Base-by-base conservation (phyloP, 345 rosid genomes). In the Bretschneidera sinensis region DNA sequence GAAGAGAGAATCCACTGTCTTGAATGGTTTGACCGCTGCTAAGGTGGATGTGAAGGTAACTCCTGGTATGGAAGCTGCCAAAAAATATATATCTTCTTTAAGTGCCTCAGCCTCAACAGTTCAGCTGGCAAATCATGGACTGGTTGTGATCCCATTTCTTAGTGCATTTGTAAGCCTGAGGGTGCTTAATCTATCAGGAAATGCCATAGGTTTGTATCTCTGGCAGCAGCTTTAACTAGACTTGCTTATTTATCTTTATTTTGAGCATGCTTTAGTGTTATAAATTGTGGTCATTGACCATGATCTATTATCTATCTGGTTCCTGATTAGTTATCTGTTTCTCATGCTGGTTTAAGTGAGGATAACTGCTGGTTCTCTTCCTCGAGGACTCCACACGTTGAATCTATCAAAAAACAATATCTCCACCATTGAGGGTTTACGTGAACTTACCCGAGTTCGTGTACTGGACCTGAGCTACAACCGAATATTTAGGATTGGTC, bases 381-480 rank as follows among this genome's bases (percentile, higher is more conserved):
- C 99, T 69, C 85, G 92, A 56, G 99, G 99, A 51, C 85, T 94
- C 55, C 97, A 88, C 61, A 48, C 67, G 33, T 61, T 94, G 83
- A 83, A 86, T 76, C 70, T 94, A 67, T 88, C 99, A 4, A 86
- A 80, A 74, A 94, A 94, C 77, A 83, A 71, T 50, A 90, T 94
- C 53, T 80, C 95, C 23, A 78, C 84, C 43, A 88, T 94, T 22
- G 99, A 94, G 62, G 99, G 99, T 47, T 66, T 94, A 48, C 96
- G 97, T 13, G 97, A 86, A 63, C 91, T 94, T 70, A 81, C 95
- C 24, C 83, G 99, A 33, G 91, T 94, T 54, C 95, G 99, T 53
- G 83, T 94, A 13, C 77, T 94, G 54, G 89, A 94, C 78, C 71
- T 94, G 82, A 90, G 99, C 83, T 90, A 86, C 82, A 94, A 94